Evolutionary conservation across 2,329 filamentous ascomycete genomes (phyloP).

Genomic region (Orbilia oligospora): DNA sequence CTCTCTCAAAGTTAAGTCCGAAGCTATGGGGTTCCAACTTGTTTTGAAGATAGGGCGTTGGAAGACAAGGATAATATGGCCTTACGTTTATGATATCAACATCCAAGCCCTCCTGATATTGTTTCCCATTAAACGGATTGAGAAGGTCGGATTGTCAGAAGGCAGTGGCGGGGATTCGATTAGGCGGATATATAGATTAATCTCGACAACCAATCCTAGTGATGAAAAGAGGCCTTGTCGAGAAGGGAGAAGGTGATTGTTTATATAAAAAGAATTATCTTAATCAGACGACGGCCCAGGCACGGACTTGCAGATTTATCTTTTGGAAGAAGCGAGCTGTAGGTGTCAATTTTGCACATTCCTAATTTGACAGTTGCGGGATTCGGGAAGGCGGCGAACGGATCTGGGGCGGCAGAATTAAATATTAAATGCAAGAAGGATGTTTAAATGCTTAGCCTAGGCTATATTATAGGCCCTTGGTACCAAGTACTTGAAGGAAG

Average conservation of each 20-base stretch:
- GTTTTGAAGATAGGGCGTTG: not conserved
- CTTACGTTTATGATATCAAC: conserved; percentile 54
- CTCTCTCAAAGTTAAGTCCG: conserved; percentile 13
- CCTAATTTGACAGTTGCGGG: conserved; percentile 55
- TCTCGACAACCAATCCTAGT: conserved; percentile 32
- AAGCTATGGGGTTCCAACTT: conserved; percentile 2
- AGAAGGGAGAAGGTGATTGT: conserved; percentile 17
- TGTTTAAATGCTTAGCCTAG: conserved; percentile 15
- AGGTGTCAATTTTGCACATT: conserved; percentile 45
- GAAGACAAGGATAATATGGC: conserved; percentile 13
- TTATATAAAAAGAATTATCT: conserved; percentile 54
- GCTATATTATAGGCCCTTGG: conserved; percentile 8
- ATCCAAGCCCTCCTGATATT: conserved; percentile 20
- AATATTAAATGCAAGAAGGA: not conserved
- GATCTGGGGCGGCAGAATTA: conserved; percentile 34
- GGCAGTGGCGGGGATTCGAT: conserved; percentile 32
- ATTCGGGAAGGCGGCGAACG: conserved; percentile 58
- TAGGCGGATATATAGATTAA: conserved; percentile 49
- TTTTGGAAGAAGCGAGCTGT: conserved; percentile 52
- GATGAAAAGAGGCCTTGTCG: conserved; percentile 29
- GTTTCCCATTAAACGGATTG: conserved; percentile 52
- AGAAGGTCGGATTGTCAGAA: conserved; percentile 56
- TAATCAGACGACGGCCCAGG: conserved; percentile 30
- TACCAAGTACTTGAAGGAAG: not conserved
- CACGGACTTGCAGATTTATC: conserved; percentile 31